Base-by-base conservation (phyloP, 2,329 filamentous ascomycete genomes). In the Fusarium sp. region DNA sequence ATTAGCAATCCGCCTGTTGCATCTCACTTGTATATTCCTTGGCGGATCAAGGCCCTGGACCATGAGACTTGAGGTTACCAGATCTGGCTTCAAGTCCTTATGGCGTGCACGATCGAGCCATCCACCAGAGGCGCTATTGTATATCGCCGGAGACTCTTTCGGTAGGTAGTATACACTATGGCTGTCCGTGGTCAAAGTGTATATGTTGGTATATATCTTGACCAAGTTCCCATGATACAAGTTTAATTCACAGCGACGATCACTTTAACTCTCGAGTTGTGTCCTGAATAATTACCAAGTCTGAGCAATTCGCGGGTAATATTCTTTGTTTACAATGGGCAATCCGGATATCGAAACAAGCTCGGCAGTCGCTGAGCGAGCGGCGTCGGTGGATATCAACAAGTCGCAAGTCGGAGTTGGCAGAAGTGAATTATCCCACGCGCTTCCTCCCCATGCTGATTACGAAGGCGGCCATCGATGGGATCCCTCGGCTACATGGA, bases 401-500 rank as follows among this genome's bases (percentile, higher is more conserved):
- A 77, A 77, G 58, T 42, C 48, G 16, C 63, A 68, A 4, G 69
- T 77, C 60, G 75, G 74, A 21, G 76, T 83, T 54, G 81, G 81
- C 12, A 79, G 81, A 21, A 74, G 80, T 57, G 76, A 82, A 35
- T 75, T 83, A 47, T 75, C 77, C 50, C 57, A 71, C 7, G 61
- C 73, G 20, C 37, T 77, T 3, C 73, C 75, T 9, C 76, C 76
- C 21, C 76, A 78, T 28, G 72, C 65, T 12, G 58, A 71, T 16
- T 83, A 83, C 58, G 82, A 84, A 52, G 81, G 81, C 38, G 71
- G 72, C 31, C 82, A 83, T 67, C 77, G 81, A 41, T 83, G 76
- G 72, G 81, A 83, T 58, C 79, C 80, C 0, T 48, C 73, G 13
- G 77, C 76, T 9, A 75, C 74, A 43, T 91, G 89, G 89, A 84